phyloP scores from a whole-genome alignment of 352 stramenopile species.

The Pythium brachiatum region DNA sequence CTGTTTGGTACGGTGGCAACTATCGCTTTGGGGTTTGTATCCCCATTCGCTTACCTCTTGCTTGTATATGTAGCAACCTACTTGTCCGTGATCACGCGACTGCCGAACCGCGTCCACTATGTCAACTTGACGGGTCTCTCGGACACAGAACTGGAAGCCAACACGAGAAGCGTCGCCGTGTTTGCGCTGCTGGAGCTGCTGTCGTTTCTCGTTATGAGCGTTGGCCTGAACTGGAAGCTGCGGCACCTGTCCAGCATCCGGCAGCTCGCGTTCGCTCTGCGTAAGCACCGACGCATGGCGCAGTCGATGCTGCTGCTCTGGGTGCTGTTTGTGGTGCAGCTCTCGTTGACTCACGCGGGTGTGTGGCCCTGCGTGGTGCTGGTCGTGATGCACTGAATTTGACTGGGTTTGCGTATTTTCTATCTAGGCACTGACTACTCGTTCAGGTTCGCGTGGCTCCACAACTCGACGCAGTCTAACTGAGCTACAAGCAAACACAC shows the following conservation, averaged over 20 bases:
- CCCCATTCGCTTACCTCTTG: no score
- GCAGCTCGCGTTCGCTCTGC: slow-evolving; percentile 33
- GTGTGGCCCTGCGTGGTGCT: no score
- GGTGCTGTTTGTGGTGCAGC: slow-evolving; percentile 17
- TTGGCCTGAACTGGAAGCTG: slow-evolving; percentile 1
- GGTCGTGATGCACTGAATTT: no score
- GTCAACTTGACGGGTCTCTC: slow-evolving; percentile 3
- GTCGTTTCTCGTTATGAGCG: neutral
- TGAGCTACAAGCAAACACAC: neutral
- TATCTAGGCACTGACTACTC: slow-evolving; percentile 14
- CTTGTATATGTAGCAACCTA: neutral
- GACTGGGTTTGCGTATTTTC: no score
- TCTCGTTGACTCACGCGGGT: slow-evolving; percentile 14
- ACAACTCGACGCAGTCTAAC: neutral
- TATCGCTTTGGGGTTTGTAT: no score
- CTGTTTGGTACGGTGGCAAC: slow-evolving; percentile 12
- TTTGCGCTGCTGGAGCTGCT: slow-evolving; percentile 4
- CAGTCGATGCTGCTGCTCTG: slow-evolving; percentile 19
- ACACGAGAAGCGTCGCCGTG: neutral
- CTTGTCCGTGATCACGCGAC: neutral
- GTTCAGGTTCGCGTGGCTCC: slow-evolving; percentile 18
- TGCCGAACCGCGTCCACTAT: slow-evolving; percentile 15
- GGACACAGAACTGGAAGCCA: neutral
- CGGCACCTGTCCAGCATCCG: neutral
- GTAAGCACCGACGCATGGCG: slow-evolving; percentile 22